Base-by-base conservation (phyloP, 306 rosid species). In the Citrullus amarus region DNA sequence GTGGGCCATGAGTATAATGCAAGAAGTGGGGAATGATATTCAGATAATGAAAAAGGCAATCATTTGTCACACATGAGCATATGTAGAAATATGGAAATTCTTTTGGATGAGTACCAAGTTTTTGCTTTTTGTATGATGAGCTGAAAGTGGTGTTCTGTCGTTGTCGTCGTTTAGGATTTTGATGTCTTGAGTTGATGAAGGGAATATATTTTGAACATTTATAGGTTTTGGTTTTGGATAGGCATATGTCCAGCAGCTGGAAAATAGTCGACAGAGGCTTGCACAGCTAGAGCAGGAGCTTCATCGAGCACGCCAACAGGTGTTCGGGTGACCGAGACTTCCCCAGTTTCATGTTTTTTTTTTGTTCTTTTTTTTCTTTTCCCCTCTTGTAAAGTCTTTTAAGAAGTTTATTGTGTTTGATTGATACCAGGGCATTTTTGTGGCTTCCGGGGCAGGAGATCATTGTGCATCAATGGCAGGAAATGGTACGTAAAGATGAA, bases 211-310 rank as follows among this genome's bases (percentile, higher is more conserved):
- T 86, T 85, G 88, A 73, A 84, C 59, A 84, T 82, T 85, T 70
- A 79, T 81, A 76, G 84, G 84, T 80, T 85, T 87, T 87, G 87
- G 84, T 85, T 88, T 89, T 86, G 59, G 86, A 81, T 86, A 91
- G 97, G 98, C 97, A 56, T 91, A 93, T 82, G 96, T 93, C 82
- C 96, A 91, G 81, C 96, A 91, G 81, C 81, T 90, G 87, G 96
- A 91, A 82, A 91, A 56, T 28, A 88, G 93, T 88, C 79, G 90
- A 50, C 77, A 84, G 20, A 89, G 86, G 87, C 94, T 93, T 61
- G 63, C 89, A 1, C 94, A 90, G 68, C 73, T 93, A 17, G 97
- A 91, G 81, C 93, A 91, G 85, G 96, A 91, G 80, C 91, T 93
- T 68, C 94, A 89, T 55, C 85, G 83, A 41, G 86, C 86, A 7